Evolutionary conservation across 805 yeast species (phyloP), one percentile per base, ranked within the genome.

Genomic region (Isabelozyma rhagii): DNA sequence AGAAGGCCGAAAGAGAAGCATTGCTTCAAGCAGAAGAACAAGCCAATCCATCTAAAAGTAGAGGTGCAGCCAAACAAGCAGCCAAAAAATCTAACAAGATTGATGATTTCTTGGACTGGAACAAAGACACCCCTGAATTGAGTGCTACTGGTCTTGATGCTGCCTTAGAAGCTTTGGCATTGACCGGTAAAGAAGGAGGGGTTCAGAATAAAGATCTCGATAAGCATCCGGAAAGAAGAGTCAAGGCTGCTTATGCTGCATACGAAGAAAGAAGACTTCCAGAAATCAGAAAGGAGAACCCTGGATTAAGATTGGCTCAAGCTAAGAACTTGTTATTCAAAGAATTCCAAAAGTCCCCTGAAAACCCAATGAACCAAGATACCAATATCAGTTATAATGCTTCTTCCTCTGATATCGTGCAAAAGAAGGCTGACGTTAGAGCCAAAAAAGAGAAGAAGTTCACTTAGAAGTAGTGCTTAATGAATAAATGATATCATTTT

Each of bases 211-310:
- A 83, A 60, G 89, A 83, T 47, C 74, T 89, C 47, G 96, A 89
- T 52, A 83, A 90, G 66, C 96, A 89, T 58, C 96, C 96, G 8
- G 96, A 89, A 72, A 81, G 96, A 69, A 80, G 96, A 62, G 87
- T 85, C 68, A 89, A 88, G 72, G 89, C 93, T 25, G 96, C 96
- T 0, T 74, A 75, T 49, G 76, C 81, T 10, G 89, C 88, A 0
- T 89, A 70, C 60, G 89, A 88, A 59, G 93, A 84, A 53, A 71
- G 75, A 49, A 78, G 93, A 59, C 62, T 86, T 41, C 93, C 94
- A 5, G 89, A 85, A 60, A 50, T 85, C 48, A 83, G 84, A 67
- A 77, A 82, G 63, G 96, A 89, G 66, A 74, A 84, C 58, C 91
- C 92, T 4, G 96, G 96, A 11, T 74, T 89, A 58, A 80, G 96